Conservation (phyloP, 2,329 filamentous ascomycete genomes). For the Periconia sp. region DNA sequence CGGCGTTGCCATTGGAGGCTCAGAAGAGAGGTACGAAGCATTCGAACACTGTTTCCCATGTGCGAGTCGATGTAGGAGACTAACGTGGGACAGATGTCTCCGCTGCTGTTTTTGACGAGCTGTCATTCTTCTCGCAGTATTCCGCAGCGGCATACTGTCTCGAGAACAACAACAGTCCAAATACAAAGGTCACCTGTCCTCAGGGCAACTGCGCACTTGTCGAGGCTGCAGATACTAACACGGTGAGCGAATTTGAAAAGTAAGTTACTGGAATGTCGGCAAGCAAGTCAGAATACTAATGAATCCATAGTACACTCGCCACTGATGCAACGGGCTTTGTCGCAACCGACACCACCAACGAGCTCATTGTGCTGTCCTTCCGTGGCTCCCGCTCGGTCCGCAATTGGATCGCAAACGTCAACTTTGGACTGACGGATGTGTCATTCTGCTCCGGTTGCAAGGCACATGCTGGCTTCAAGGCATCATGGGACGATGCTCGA, state of each 20-base stretch:
- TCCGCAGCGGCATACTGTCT: slow-evolving; percentile 61
- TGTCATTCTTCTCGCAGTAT: slow-evolving; percentile 59
- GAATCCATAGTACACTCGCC: slow-evolving; percentile 28
- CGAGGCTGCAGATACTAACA: slow-evolving; percentile 53
- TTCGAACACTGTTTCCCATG: background rate
- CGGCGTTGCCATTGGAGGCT: slow-evolving; percentile 34
- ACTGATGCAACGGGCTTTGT: slow-evolving; percentile 57
- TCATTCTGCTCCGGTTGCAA: slow-evolving; percentile 55
- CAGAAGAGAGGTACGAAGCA: slow-evolving; percentile 31
- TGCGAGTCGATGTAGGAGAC: too few species aligned
- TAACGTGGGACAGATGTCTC: slow-evolving; percentile 41
- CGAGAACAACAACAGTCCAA: slow-evolving; percentile 54
- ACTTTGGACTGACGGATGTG: slow-evolving; percentile 50
- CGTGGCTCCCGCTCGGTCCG: slow-evolving; percentile 64
- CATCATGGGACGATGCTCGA: slow-evolving; percentile 64
- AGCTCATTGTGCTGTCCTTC: slow-evolving; percentile 65
- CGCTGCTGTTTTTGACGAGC: slow-evolving; percentile 45
- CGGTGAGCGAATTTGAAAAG: slow-evolving; percentile 58
- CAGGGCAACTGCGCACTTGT: slow-evolving; percentile 57
- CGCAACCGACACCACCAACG: slow-evolving; percentile 53
- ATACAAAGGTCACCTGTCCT: slow-evolving; percentile 52
- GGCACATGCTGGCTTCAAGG: slow-evolving; percentile 64
- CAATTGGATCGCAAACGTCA: slow-evolving; percentile 67
- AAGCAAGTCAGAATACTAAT: slow-evolving; percentile 1
- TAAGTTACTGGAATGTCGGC: too few species aligned